Evolutionary conservation across 2,329 filamentous ascomycete species (phyloP).

Genomic region (Periglandula ipomoeae): DNA sequence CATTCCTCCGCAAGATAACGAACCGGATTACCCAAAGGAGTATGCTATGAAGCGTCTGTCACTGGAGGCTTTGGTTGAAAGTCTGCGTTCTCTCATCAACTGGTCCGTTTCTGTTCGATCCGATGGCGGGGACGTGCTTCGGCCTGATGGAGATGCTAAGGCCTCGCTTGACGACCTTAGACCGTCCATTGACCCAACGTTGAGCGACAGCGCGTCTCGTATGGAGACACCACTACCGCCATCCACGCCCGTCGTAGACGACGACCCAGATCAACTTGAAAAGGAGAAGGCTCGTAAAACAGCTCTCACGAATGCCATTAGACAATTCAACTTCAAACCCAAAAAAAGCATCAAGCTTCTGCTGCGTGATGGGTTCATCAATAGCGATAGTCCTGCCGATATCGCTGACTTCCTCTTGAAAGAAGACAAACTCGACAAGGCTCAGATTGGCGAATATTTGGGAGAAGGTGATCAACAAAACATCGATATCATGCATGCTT

Average conservation of each 20-base stretch:
- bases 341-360: slow-evolving; percentile 85
- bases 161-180: slow-evolving; percentile 39
- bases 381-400: slow-evolving; percentile 66
- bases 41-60: slow-evolving; percentile 87
- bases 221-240: slow-evolving; percentile 48
- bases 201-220: slow-evolving; percentile 51
- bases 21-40: slow-evolving; percentile 72
- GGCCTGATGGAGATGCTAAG: slow-evolving; percentile 26
- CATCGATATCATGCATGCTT: slow-evolving; percentile 96
- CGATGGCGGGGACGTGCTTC: slow-evolving; percentile 33
- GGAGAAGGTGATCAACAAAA: slow-evolving; percentile 90
- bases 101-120: slow-evolving; percentile 66
- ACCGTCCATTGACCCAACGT: slow-evolving; percentile 60
- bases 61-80: slow-evolving; percentile 80
- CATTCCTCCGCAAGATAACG: slow-evolving; percentile 45
- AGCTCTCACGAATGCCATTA: slow-evolving; percentile 77
- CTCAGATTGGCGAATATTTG: slow-evolving; percentile 85
- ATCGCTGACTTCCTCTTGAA: slow-evolving; percentile 75
- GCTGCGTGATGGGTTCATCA: slow-evolving; percentile 78
- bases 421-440: slow-evolving; percentile 83
- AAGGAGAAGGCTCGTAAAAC: slow-evolving; percentile 92
- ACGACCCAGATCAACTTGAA: slow-evolving; percentile 90
- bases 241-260: slow-evolving; percentile 65
- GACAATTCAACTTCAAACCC: slow-evolving; percentile 95
- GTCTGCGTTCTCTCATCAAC: slow-evolving; percentile 79